phyloP scores from a whole-genome alignment of 2,329 filamentous ascomycete genomes.

The Beauveria varroae region DNA sequence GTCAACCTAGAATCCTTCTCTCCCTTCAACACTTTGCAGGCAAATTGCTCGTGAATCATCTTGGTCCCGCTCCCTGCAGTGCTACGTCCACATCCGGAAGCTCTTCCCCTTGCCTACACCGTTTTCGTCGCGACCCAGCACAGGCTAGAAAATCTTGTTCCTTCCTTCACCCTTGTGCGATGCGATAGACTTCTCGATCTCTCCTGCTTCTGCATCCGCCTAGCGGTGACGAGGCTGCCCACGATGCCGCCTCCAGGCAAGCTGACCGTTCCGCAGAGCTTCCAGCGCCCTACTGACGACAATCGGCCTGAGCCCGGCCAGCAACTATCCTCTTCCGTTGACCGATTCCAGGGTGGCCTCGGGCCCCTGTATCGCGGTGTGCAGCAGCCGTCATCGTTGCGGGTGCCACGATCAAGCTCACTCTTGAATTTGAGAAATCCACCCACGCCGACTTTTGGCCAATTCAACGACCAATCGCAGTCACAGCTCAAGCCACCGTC shows the following conservation, averaged over 20 bases:
- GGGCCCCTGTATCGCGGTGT: conserved; percentile 2
- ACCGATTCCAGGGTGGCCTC: conserved; percentile 1
- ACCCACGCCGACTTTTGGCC: background rate
- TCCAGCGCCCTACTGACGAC: background rate
- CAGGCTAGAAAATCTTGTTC: background rate
- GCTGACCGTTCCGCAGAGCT: conserved; percentile 10
- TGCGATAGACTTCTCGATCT: background rate
- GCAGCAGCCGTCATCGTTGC: background rate
- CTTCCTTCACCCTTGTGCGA: background rate
- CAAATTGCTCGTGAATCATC: background rate
- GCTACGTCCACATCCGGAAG: background rate
- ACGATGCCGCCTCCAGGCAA: conserved; percentile 6
- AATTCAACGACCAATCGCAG: conserved; percentile 1
- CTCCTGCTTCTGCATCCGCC: conserved; percentile 1
- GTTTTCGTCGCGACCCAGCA: background rate
- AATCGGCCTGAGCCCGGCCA: background rate
- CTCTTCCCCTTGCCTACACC: background rate
- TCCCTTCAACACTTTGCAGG: background rate
- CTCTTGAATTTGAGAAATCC: conserved; percentile 5
- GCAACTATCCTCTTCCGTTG: background rate
- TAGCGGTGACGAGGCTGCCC: conserved; percentile 4
- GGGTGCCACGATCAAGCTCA: conserved; percentile 6
- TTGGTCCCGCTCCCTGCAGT: background rate
- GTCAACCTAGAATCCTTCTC: background rate
- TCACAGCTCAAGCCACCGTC: conserved; percentile 10